Conservation (phyloP, 306 rosid genomes). For the Benincasa hispida region DNA sequence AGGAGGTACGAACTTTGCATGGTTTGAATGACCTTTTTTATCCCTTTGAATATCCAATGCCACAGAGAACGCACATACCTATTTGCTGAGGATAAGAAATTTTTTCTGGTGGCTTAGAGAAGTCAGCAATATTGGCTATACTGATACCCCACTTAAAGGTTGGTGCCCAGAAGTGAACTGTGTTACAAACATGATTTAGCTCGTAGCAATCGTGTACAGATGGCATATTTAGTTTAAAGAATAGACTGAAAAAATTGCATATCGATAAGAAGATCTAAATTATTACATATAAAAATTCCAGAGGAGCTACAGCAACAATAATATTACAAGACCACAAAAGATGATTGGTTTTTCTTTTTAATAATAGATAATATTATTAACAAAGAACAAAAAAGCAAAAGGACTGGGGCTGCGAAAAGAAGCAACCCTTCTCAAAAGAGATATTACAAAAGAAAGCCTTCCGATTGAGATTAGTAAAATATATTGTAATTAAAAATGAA, state of each 20-base stretch:
- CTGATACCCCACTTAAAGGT: conserved; percentile 99
- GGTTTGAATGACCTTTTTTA: neutral
- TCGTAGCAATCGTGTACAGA: neutral
- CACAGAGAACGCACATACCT: conserved; percentile 37
- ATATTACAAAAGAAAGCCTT: neutral
- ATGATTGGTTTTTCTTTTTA: neutral
- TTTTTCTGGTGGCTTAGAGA: conserved; percentile 80
- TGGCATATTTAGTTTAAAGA: neutral
- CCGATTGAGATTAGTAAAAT: neutral
- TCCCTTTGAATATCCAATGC: neutral
- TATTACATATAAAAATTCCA: neutral
- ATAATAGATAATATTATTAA: neutral
- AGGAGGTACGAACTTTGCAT: neutral
- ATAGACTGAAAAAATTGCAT: neutral
- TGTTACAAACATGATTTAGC: conserved; percentile 12
- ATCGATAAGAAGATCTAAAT: neutral
- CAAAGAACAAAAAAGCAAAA: neutral
- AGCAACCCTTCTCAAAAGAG: neutral
- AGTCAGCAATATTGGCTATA: conserved; percentile 87
- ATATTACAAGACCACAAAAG: neutral
- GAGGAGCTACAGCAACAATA: neutral
- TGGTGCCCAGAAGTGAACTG: conserved; percentile 99
- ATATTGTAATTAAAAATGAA: neutral
- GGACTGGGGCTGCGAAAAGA: neutral
- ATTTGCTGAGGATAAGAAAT: conserved; percentile 90